phyloP scores from a whole-genome alignment of 768 basidiomycete genomes.

The Russula foetens region DNA sequence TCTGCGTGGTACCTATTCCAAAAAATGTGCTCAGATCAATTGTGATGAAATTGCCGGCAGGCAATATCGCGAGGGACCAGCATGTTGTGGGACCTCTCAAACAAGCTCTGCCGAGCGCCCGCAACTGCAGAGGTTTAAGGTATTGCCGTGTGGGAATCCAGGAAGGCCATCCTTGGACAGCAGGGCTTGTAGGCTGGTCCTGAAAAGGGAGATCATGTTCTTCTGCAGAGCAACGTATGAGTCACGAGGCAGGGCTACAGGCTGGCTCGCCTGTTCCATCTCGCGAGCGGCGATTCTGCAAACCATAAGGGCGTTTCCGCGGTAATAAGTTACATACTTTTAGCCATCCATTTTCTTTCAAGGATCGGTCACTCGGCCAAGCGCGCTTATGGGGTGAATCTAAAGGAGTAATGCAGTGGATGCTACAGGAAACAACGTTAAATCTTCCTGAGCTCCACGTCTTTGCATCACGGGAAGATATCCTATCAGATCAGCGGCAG shows the following conservation, averaged over 20 bases:
- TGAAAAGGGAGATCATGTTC: conserved; percentile 9
- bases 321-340: background rate
- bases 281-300: background rate
- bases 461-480: conserved; percentile 7
- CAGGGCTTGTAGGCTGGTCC: background rate
- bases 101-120: background rate
- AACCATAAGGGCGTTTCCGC: background rate
- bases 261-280: background rate
- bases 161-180: background rate
- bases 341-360: background rate
- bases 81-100: background rate
- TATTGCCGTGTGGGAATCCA: background rate
- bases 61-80: background rate
- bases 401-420: conserved; percentile 9
- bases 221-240: conserved; percentile 1
- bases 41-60: background rate
- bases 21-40: background rate
- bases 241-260: conserved; percentile 1
- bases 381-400: background rate
- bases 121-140: background rate
- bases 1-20: background rate
- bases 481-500: conserved; percentile 12
- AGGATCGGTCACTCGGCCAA: background rate
- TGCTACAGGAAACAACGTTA: conserved; percentile 3
- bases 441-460: background rate